Evolutionary conservation across 805 yeast species (phyloP).

Genomic region (Phaffomyces antillensis): DNA sequence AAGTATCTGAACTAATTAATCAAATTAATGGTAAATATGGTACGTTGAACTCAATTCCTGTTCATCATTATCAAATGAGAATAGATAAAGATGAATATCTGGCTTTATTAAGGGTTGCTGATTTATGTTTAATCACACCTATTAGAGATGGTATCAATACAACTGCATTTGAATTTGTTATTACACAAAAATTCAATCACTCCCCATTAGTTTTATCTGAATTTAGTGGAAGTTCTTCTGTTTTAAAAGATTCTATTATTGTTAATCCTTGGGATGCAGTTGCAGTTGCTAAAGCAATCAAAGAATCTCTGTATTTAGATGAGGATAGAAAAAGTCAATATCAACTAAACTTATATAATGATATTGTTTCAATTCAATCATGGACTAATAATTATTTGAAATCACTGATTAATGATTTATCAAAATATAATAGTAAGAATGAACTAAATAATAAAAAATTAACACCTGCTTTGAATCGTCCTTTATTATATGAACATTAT

Average conservation of each 20-base stretch:
- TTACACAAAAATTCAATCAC: constrained; percentile 68
- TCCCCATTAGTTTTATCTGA: constrained; percentile 85
- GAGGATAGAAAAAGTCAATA: constrained; percentile 36
- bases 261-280: constrained; percentile 98
- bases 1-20: constrained; percentile 75
- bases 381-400: constrained; percentile 68
- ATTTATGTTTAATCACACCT: constrained; percentile 80
- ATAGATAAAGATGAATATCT: constrained; percentile 83
- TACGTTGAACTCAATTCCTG: constrained; percentile 73
- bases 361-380: constrained; percentile 68
- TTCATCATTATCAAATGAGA: constrained; percentile 87
- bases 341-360: constrained; percentile 49
- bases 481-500: constrained; percentile 54
- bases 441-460: constrained; percentile 40
- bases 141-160: constrained; percentile 96
- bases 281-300: constrained; percentile 80
- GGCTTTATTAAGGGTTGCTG: constrained; percentile 84
- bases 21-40: constrained; percentile 85
- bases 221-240: constrained; percentile 82
- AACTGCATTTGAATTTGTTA: constrained; percentile 85
- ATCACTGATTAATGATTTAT: constrained; percentile 20
- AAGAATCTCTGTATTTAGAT: constrained; percentile 56
- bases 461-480: constrained; percentile 79
- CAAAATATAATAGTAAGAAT: constrained; percentile 24
- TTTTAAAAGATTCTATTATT: constrained; percentile 62